A percentile compares a stretch with the other conserved stretches of the same genome.
phyloP scores from a whole-genome alignment of 1,284 basidiomycete genomes.

The Macrocybe sp. region DNA sequence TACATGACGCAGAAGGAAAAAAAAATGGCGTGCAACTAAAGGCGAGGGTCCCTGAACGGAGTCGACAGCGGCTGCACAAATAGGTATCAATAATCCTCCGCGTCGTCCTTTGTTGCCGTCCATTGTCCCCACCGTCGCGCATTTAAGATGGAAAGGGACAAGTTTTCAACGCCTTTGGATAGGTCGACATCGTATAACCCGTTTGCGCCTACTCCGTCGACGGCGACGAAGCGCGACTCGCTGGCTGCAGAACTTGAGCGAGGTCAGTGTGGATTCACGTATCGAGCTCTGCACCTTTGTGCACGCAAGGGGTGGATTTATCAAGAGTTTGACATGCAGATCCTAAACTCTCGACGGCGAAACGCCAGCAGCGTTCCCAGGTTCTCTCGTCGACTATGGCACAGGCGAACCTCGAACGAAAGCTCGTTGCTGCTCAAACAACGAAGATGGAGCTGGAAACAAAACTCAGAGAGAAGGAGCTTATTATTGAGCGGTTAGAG shows the following conservation, averaged over 20 bases:
- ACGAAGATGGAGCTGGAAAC: slow-evolving; percentile 57
- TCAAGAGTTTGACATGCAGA: slow-evolving; percentile 8
- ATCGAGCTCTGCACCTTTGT: no score
- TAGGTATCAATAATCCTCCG: slow-evolving; percentile 5
- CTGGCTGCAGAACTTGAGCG: slow-evolving; percentile 62
- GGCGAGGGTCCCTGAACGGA: neutral
- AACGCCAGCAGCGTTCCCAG: slow-evolving; percentile 34
- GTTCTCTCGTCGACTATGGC: slow-evolving; percentile 54
- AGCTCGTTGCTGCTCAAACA: slow-evolving; percentile 52
- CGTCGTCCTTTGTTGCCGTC: neutral
- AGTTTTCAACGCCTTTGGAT: slow-evolving; percentile 18
- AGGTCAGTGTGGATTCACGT: slow-evolving; percentile 29
- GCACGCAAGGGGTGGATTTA: neutral
- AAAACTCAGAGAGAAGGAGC: slow-evolving; percentile 56
- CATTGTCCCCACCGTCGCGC: neutral
- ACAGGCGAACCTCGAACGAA: slow-evolving; percentile 55
- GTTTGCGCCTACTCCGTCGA: slow-evolving; percentile 14
- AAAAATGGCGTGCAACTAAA: slow-evolving; percentile 1
- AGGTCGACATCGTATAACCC: slow-evolving; percentile 4
- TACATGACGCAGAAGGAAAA: neutral
- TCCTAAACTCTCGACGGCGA: slow-evolving; percentile 10
- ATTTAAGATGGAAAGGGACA: slow-evolving; percentile 11
- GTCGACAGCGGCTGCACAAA: slow-evolving; percentile 3
- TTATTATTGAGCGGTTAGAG: slow-evolving; percentile 52
- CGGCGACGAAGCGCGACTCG: slow-evolving; percentile 49